Conservation (phyloP, 2,329 filamentous ascomycete genomes). For the Fusarium sp. region DNA sequence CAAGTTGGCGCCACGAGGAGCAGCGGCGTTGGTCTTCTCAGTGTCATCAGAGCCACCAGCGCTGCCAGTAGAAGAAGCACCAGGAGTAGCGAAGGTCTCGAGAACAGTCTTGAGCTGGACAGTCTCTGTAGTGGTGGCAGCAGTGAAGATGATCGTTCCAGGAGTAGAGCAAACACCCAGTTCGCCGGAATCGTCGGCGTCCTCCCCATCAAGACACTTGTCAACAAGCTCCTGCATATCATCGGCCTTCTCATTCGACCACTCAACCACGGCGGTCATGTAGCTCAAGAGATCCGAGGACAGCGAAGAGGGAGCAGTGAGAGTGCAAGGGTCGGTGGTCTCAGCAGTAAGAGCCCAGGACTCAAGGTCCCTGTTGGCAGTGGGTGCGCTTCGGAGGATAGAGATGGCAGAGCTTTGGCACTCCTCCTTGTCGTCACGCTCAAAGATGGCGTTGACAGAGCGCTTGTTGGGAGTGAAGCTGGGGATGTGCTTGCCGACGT, state of each 20-base stretch:
- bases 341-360: neutral
- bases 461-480: constrained; percentile 24
- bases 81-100: neutral
- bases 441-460: constrained; percentile 11
- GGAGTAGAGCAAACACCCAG: neutral
- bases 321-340: constrained; percentile 11
- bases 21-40: neutral
- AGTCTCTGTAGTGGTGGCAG: constrained; percentile 16
- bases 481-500: constrained; percentile 14
- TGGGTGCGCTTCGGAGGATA: neutral
- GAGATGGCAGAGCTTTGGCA: constrained; percentile 13
- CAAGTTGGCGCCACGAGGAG: neutral
- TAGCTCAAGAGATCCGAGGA: constrained; percentile 19
- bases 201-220: constrained; percentile 6
- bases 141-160: constrained; percentile 19
- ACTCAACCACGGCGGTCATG: constrained; percentile 13
- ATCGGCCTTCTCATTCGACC: neutral
- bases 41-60: neutral
- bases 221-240: constrained; percentile 1
- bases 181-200: neutral
- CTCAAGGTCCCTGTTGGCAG: neutral
- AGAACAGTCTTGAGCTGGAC: constrained; percentile 9
- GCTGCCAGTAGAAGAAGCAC: neutral
- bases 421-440: neutral
- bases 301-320: constrained; percentile 15